phyloP scores from a whole-genome alignment of 768 basidiomycete genomes.

The Cyclocybe aegerita region DNA sequence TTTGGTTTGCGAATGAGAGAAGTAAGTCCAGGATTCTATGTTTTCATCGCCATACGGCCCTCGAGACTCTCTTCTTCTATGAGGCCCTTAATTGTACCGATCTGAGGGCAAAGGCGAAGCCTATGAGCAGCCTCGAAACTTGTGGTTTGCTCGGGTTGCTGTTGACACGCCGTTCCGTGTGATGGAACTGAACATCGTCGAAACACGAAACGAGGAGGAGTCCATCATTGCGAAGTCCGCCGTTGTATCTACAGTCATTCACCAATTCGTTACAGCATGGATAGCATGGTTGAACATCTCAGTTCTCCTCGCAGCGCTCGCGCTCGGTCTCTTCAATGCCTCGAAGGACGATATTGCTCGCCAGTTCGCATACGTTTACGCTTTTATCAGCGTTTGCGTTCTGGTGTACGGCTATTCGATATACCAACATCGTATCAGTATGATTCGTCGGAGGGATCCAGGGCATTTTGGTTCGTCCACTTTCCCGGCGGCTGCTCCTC shows the following conservation, averaged over 20 bases:
- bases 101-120: no score
- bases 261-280: conserved; percentile 59
- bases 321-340: conserved; percentile 87
- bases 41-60: neutral
- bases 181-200: no score
- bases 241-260: no score
- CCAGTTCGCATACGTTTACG: conserved; percentile 82
- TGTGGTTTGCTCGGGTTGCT: no score
- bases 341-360: conserved; percentile 71
- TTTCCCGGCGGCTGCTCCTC: neutral
- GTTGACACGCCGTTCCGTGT: no score
- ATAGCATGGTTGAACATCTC: conserved; percentile 89
- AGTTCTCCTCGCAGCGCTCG: conserved; percentile 79
- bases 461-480: conserved; percentile 76
- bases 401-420: conserved; percentile 84
- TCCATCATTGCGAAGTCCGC: no score
- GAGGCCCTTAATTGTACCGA: no score
- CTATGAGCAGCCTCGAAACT: no score
- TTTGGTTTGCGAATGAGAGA: conserved; percentile 97
- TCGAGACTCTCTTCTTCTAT: neutral
- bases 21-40: conserved; percentile 47
- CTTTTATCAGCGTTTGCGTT: conserved; percentile 70
- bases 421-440: conserved; percentile 85
- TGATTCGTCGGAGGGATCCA: conserved; percentile 88
- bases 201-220: no score